Evolutionary conservation across 1,284 basidiomycete species (phyloP), one percentile per base, ranked within the genome.

Genomic region (Cryptococcus hybrid): DNA sequence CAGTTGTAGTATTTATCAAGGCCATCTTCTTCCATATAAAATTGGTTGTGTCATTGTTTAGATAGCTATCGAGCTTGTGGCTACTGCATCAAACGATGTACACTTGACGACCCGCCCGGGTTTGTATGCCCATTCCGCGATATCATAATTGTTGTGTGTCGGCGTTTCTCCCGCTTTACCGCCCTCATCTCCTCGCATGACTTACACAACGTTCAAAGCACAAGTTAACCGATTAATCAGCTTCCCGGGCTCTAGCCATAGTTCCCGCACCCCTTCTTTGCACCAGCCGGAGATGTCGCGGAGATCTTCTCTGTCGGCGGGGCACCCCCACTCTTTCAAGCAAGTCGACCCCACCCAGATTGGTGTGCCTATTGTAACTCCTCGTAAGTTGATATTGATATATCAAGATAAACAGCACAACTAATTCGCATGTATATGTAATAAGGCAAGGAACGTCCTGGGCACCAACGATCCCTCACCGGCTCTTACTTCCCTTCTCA

Each of bases 401-500:
- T 7, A 8, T 3, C 15, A 24, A 24, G 34, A 42, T n/a, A 24
- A 30, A 24, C 30, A 47, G 52, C 24, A 24, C 24, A 24, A 24
- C 24, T 24, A 24, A 24, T 24, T 24, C 24, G 24, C 24, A 24
- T 24, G 24, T 24, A 24, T 30, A 6, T 9, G 54, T 34, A 9
- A 7, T 36, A 42, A 61, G 60, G 60, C 52, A 66, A 67, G 52
- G 73, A 74, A 50, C 62, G 73, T 37, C 73, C 72, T 15, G 57
- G 64, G 40, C 75, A 77, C 64, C 60, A 72, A 57, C 60, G 75
- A 37, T 70, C 70, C 11, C 59, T 75, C n/a, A 77, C 75, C 9
- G 75, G 75, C 13, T 77, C 75, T 5, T 77, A 77, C 68, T 77
- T 77, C 62, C 75, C 75, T 7, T 48, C 70, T 42, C 67, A 69